Conservation (phyloP, 495 filamentous ascomycete genomes). For the Apiosordaria backusii region DNA sequence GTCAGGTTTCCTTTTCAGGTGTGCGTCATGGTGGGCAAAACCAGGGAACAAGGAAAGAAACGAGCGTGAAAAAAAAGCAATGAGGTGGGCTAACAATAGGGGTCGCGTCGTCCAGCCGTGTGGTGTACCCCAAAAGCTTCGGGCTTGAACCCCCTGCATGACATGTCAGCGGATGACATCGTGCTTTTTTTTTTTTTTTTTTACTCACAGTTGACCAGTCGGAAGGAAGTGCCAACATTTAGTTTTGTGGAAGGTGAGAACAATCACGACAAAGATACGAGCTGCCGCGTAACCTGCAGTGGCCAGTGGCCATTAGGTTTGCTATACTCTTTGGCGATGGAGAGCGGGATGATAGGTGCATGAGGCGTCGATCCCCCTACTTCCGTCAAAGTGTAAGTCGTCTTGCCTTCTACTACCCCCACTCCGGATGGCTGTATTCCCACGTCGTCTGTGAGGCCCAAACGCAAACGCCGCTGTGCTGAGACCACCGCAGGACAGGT, state of each 20-base stretch:
- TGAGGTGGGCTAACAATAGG: background rate
- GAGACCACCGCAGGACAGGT: background rate
- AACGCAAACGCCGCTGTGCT: background rate
- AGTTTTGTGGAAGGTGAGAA: background rate
- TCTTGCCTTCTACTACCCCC: no score
- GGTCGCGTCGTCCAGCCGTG: no score
- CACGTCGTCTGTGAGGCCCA: no score
- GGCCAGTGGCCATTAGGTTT: background rate
- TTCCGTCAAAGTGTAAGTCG: no score
- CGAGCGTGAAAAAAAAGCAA: background rate
- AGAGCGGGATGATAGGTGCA: background rate
- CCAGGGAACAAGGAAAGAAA: background rate
- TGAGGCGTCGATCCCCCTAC: background rate
- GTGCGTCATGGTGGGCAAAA: background rate
- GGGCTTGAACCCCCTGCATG: background rate
- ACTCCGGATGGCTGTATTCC: no score
- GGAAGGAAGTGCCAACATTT: constrained; percentile 4
- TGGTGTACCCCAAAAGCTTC: background rate
- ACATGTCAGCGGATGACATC: background rate
- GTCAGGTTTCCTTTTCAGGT: background rate
- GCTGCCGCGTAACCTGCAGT: constrained; percentile 25
- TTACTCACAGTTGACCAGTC: constrained; percentile 10
- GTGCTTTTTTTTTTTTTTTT: background rate
- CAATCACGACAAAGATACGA: constrained; percentile 19
- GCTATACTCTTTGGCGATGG: no score